These are phyloP conservation scores for Pythium aristosporum DNA, from an alignment of 352 stramenopile genomes.

Conservation along the genomic window DNA sequence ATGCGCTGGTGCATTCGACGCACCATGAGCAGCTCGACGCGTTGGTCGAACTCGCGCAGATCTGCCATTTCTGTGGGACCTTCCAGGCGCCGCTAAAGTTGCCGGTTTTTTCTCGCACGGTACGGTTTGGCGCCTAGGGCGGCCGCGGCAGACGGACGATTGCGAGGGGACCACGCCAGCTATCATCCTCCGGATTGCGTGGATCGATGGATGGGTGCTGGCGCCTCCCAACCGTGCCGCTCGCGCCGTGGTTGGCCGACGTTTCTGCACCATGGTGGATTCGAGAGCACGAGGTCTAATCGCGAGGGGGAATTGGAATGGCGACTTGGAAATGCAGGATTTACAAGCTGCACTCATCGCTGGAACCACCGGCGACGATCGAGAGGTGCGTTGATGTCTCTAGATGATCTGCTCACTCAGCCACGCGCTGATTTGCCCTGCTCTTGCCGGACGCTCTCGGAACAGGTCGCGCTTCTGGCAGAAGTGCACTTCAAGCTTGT, in stretches of 20 bases:
- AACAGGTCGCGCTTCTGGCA: conserved; percentile 64
- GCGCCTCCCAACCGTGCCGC: not conserved
- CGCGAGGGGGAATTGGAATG: conserved; percentile 16
- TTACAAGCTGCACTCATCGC: conserved; percentile 60
- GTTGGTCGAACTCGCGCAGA: conserved; percentile 61
- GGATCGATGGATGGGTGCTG: conserved; percentile 15
- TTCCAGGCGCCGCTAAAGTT: conserved; percentile 76
- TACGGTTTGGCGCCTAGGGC: conserved; percentile 30
- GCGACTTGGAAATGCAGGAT: conserved; percentile 36
- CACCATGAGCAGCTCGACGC: conserved; percentile 33
- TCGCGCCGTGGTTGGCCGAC: not conserved
- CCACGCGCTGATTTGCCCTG: conserved; percentile 7
- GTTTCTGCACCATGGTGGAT: not conserved
- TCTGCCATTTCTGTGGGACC: conserved; percentile 71
- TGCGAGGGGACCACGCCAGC: conserved; percentile 16
- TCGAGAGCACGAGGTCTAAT: conserved; percentile 10
- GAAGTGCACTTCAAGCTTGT: conserved; percentile 83
- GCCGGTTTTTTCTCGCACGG: conserved; percentile 68
- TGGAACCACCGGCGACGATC: conserved; percentile 39
- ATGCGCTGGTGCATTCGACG: conserved; percentile 29
- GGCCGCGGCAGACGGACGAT: not conserved
- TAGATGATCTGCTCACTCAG: conserved; percentile 3
- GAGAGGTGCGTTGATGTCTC: conserved; percentile 38
- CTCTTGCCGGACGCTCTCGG: not conserved
- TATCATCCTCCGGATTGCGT: conserved; percentile 18